Base-by-base conservation (phyloP, 2,329 filamentous ascomycete species). In the Colletotrichum cordylinicola region DNA sequence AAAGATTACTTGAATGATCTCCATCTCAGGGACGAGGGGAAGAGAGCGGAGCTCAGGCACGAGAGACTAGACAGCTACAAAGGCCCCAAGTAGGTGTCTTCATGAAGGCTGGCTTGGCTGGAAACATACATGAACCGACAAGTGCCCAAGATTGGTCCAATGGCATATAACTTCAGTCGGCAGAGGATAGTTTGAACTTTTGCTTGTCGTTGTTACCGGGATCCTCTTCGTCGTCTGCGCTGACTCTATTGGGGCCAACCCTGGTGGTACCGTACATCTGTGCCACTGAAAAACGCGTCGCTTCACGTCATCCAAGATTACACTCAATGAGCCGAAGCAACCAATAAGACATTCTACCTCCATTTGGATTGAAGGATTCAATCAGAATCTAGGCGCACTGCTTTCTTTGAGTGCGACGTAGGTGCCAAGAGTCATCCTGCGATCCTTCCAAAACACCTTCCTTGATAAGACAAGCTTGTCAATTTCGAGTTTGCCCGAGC, bases 1-100 rank as follows among this genome's bases (percentile, higher is more conserved):
- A 78, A 79, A 29, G 37, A 71, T 0, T 79, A 79, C 31, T 55
- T 78, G 6, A 65, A 60, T 4, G 69, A 76, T 18, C 67, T 79
- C 1, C 68, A 76, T n/a, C n/a, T 12, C 1, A 29, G 21, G 0
- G 68, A 75, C 2, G 62, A 72, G 8, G 67, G 56, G 4, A 77
- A 52, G 15, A 64, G 62, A 35, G 75, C 72, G 2, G 58, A 66
- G 13, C 29, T 62, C 2, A 48, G 60, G 12, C 13, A 55, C 2
- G 74, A 76, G 13, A 66, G 70, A n/a, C 16, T 76, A 4, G 74
- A 66, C 2, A 67, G 21, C 27, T 75, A 62, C 2, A 27, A 27
- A 0, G 3, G 9, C 4, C 2, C 8, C 1, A 62, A 16, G 21
- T 31, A 37, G 13, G 3, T 3, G 0, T 2, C 35, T 37, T 0